Evolutionary conservation across 768 basidiomycete species (phyloP).

Genomic region (Sarcodon aspratus): DNA sequence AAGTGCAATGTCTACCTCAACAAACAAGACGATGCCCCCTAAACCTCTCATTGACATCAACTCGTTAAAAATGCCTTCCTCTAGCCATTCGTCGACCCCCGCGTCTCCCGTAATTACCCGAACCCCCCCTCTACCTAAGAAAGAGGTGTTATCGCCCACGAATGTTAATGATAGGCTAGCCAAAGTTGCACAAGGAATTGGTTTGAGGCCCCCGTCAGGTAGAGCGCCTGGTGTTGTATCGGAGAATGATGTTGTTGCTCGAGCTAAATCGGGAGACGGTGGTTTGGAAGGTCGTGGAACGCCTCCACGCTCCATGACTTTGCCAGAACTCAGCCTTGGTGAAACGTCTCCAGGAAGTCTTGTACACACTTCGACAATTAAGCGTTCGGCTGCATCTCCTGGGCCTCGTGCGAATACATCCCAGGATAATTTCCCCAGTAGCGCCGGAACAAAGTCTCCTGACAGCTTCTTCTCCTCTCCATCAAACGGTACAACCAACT

Average conservation of each 20-base stretch:
- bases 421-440: no score
- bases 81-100: constrained; percentile 1
- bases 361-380: no score
- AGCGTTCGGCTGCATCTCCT: no score
- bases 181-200: background rate
- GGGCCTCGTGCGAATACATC: no score
- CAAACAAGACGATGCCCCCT: constrained; percentile 20
- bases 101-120: constrained; percentile 1
- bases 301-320: background rate
- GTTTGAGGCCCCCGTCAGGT: background rate
- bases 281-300: background rate
- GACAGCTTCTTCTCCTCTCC: no score
- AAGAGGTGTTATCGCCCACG: constrained; percentile 4
- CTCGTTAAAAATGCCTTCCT: constrained; percentile 8
- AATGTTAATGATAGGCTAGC: constrained; percentile 1
- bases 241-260: background rate
- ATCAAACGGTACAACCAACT: no score
- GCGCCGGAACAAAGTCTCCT: no score
- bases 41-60: constrained; percentile 33
- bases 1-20: constrained; percentile 33
- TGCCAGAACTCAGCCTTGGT: no score
- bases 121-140: constrained; percentile 3
- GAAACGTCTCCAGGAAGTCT: no score
- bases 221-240: background rate
- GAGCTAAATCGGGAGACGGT: background rate